Conservation (phyloP, 2,329 filamentous ascomycete species). For the Colletotrichum truncatum region DNA sequence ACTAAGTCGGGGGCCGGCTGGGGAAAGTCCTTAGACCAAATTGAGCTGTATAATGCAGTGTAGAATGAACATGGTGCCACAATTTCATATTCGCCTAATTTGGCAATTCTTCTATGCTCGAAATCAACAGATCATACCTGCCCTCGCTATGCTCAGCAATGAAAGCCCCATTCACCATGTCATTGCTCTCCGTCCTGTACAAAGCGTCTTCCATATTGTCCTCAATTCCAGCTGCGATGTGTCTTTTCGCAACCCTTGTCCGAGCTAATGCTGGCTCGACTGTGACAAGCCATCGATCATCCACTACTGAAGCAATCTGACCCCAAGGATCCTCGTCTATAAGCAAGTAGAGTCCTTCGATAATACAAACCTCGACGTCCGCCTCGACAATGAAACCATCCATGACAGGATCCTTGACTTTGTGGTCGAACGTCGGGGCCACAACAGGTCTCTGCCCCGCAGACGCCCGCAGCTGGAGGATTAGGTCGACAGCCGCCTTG, state of each 20-base stretch:
- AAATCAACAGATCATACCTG: conserved; percentile 37
- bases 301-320: conserved; percentile 51
- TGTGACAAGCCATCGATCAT: conserved; percentile 49
- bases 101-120: conserved; percentile 35
- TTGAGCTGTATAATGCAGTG: no score
- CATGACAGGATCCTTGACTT: conserved; percentile 54
- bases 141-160: conserved; percentile 33
- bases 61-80: no score
- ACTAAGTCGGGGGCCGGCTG: no score
- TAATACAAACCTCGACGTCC: conserved; percentile 39
- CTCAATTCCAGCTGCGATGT: conserved; percentile 40
- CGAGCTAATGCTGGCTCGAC: conserved; percentile 34
- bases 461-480: conserved; percentile 32
- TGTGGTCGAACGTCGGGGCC: conserved; percentile 59
- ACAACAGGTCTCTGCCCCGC: conserved; percentile 31
- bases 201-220: conserved; percentile 34
- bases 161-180: conserved; percentile 39
- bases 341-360: conserved; percentile 61
- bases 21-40: no score
- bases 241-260: conserved; percentile 35
- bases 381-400: not conserved
- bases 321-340: conserved; percentile 56
- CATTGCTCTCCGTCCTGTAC: conserved; percentile 37
- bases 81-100: not conserved
- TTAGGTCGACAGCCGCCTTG: conserved; percentile 33